Conservation (phyloP, 1,284 basidiomycete genomes). For the Hortiboletus rubellus region DNA sequence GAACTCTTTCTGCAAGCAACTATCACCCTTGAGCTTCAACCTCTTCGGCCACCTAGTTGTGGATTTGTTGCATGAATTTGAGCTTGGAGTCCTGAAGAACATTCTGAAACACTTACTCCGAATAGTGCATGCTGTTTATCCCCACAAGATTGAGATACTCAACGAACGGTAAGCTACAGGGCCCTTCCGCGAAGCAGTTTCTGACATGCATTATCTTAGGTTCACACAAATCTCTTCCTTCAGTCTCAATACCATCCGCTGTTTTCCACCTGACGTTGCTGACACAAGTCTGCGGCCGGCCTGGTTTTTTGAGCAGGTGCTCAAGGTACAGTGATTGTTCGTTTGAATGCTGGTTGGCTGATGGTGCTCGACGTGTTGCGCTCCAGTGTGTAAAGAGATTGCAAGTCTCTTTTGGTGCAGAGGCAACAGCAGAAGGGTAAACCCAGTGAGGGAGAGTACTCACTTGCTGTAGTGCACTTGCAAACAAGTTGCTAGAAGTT, state of each 20-base stretch:
- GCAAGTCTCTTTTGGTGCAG: too few species aligned
- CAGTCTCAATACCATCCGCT: not conserved
- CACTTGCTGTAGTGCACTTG: too few species aligned
- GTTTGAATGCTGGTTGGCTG: not conserved
- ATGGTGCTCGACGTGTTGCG: not conserved
- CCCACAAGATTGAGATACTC: not conserved
- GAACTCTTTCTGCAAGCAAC: not conserved
- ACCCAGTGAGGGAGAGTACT: too few species aligned
- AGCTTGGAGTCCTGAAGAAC: not conserved
- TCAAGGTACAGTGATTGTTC: not conserved
- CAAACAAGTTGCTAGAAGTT: too few species aligned
- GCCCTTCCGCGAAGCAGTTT: not conserved
- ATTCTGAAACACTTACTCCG: not conserved
- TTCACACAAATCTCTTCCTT: slow-evolving; percentile 2
- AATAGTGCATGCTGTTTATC: not conserved
- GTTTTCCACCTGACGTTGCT: not conserved
- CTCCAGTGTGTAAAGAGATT: not conserved
- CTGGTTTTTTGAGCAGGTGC: not conserved
- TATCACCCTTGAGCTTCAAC: not conserved
- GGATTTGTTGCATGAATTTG: slow-evolving; percentile 2
- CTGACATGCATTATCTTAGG: not conserved
- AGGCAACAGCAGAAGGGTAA: too few species aligned
- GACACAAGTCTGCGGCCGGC: not conserved
- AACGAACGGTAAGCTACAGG: not conserved
- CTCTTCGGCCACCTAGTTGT: not conserved